A percentile compares a stretch with the other conserved stretches of the same genome.
Conservation (phyloP, 352 stramenopile genomes). For the Pythium vanterpoolii region DNA sequence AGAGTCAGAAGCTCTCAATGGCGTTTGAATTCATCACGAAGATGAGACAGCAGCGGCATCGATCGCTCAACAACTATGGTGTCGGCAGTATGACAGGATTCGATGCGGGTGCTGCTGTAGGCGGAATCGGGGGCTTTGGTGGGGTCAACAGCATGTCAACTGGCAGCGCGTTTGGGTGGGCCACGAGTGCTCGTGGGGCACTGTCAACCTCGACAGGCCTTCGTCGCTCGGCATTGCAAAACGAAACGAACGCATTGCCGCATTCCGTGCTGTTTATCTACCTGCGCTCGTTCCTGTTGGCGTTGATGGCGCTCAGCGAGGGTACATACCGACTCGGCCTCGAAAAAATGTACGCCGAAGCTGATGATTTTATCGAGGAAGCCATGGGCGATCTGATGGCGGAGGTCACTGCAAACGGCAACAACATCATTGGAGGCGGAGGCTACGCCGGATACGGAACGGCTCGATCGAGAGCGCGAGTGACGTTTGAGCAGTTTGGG, state of each 20-base stretch:
- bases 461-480: slow-evolving; percentile 52
- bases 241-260: slow-evolving; percentile 61
- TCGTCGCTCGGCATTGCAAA: slow-evolving; percentile 34
- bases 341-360: slow-evolving; percentile 85
- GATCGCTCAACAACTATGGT: slow-evolving; percentile 67
- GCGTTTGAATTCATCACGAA: slow-evolving; percentile 88
- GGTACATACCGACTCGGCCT: slow-evolving; percentile 75
- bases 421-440: slow-evolving; percentile 23
- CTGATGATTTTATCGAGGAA: slow-evolving; percentile 85
- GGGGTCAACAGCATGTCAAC: slow-evolving; percentile 50
- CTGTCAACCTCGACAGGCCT: slow-evolving; percentile 30
- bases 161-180: slow-evolving; percentile 39
- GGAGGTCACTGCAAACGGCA: slow-evolving; percentile 63
- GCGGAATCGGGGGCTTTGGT: slow-evolving; percentile 24
- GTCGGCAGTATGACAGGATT: slow-evolving; percentile 25
- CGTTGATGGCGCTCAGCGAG: slow-evolving; percentile 85
- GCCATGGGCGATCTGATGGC: slow-evolving; percentile 84
- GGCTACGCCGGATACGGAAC: slow-evolving; percentile 61
- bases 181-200: slow-evolving; percentile 48
- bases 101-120: slow-evolving; percentile 23
- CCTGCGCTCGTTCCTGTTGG: slow-evolving; percentile 76
- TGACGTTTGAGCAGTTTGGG: slow-evolving; percentile 91
- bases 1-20: slow-evolving; percentile 83
- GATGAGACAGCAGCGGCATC: slow-evolving; percentile 71
- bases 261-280: slow-evolving; percentile 86